Conservation (phyloP, 768 basidiomycete species). For the Lactifluus piperatus region DNA sequence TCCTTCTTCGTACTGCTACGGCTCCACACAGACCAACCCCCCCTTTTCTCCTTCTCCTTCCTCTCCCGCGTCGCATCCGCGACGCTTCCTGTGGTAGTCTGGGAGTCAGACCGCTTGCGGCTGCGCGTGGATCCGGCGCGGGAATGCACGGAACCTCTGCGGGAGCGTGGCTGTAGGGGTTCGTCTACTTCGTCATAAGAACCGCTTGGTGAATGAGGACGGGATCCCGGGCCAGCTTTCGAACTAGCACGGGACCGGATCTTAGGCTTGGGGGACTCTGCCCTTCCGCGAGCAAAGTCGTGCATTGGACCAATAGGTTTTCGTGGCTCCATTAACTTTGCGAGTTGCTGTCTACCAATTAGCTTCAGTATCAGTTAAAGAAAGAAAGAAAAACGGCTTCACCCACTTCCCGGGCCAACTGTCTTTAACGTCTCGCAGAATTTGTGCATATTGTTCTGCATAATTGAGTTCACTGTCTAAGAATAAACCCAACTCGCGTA, state of each 20-base stretch:
- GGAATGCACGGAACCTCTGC: constrained; percentile 27
- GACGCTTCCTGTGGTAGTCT: constrained; percentile 30
- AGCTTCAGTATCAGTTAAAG: not conserved
- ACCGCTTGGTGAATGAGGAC: not conserved
- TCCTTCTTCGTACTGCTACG: constrained; percentile 19
- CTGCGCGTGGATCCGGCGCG: constrained; percentile 39
- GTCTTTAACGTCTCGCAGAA: constrained; percentile 57
- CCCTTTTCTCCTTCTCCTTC: constrained; percentile 57
- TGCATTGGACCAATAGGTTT: constrained; percentile 17
- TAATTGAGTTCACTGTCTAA: constrained; percentile 70
- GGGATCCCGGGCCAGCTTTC: constrained; percentile 5
- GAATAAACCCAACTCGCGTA: constrained; percentile 61
- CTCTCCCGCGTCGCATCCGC: constrained; percentile 30
- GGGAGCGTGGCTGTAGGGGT: constrained; percentile 15
- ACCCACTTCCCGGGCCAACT: constrained; percentile 59
- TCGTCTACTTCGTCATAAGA: constrained; percentile 7
- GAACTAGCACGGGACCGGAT: constrained; percentile 14
- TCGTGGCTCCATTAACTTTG: constrained; percentile 9
- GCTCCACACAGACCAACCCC: constrained; percentile 15
- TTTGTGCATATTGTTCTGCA: constrained; percentile 62
- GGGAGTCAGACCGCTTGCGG: constrained; percentile 56
- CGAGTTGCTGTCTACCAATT: constrained; percentile 8
- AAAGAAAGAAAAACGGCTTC: constrained; percentile 17
- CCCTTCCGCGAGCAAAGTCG: constrained; percentile 9
- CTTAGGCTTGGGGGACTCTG: constrained; percentile 6